Evolutionary conservation across 2,329 filamentous ascomycete species (phyloP).

Genomic region (Boeremia exigua): DNA sequence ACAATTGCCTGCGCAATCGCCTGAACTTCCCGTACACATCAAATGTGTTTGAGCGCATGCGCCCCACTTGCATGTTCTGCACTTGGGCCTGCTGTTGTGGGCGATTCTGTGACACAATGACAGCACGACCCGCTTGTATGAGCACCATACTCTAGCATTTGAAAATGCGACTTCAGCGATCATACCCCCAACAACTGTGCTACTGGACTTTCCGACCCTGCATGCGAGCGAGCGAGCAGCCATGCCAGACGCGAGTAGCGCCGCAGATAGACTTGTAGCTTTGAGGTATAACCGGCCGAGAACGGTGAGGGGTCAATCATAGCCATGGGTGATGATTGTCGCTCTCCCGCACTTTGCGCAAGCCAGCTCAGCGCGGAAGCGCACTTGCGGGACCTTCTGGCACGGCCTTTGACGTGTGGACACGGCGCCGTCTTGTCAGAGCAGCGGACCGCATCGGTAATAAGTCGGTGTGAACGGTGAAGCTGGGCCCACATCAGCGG

Average conservation of each 20-base stretch:
- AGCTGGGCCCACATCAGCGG: constrained; percentile 31
- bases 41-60: constrained; percentile 9
- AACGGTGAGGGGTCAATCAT: constrained; percentile 37
- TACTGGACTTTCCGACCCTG: constrained; percentile 30
- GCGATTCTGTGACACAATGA: constrained; percentile 13
- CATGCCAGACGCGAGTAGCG: constrained; percentile 38
- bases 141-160: constrained; percentile 8
- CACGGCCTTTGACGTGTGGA: constrained; percentile 25
- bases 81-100: constrained; percentile 11
- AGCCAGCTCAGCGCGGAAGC: constrained; percentile 22
- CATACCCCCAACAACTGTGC: background rate
- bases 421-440: constrained; percentile 24
- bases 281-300: constrained; percentile 32
- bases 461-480: constrained; percentile 37
- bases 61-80: constrained; percentile 7
- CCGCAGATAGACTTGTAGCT: constrained; percentile 33
- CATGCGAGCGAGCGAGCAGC: constrained; percentile 37
- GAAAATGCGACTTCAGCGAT: background rate
- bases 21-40: constrained; percentile 8
- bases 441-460: constrained; percentile 34
- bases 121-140: constrained; percentile 13
- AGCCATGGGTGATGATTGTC: constrained; percentile 12
- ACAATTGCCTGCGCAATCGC: constrained; percentile 12
- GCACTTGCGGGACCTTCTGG: constrained; percentile 28
- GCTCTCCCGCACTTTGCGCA: constrained; percentile 40